phyloP scores from a whole-genome alignment of 176 grass and related monocot genomes.

The Musa troglodytarum region DNA sequence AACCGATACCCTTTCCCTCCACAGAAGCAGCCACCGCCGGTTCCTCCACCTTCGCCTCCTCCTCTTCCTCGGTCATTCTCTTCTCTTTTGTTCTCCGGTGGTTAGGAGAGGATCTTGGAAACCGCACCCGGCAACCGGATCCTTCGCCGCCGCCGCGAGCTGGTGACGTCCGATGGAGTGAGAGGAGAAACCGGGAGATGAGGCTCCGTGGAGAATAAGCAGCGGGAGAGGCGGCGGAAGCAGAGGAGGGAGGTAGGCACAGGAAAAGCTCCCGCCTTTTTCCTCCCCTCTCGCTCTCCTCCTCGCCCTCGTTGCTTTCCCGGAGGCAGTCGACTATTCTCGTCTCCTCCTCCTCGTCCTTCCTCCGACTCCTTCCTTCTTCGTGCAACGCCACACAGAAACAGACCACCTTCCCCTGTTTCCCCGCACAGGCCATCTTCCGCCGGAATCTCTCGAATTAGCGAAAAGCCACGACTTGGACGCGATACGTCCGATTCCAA shows the following conservation, averaged over 20 bases:
- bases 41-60: background rate
- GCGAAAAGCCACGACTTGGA: background rate
- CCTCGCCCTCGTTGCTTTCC: background rate
- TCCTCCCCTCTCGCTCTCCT: background rate
- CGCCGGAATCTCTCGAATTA: background rate
- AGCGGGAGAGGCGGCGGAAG: background rate
- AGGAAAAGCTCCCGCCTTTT: constrained; percentile 16
- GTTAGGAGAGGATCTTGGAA: constrained; percentile 16
- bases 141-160: background rate
- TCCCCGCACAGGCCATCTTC: background rate
- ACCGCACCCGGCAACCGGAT: constrained; percentile 24
- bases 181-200: constrained; percentile 5
- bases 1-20: background rate
- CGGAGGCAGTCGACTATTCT: background rate
- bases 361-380: background rate
- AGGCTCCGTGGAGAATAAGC: constrained; percentile 13
- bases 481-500: background rate
- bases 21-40: background rate
- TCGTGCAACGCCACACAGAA: background rate
- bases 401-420: background rate
- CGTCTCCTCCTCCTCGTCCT: background rate
- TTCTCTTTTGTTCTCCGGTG: background rate
- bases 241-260: constrained; percentile 4
- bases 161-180: background rate
- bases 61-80: constrained; percentile 8